Evolutionary conservation across 164 flowering plant species (phyloP), one percentile per base, ranked within the genome.

Genomic region (Berberis thunbergii): DNA sequence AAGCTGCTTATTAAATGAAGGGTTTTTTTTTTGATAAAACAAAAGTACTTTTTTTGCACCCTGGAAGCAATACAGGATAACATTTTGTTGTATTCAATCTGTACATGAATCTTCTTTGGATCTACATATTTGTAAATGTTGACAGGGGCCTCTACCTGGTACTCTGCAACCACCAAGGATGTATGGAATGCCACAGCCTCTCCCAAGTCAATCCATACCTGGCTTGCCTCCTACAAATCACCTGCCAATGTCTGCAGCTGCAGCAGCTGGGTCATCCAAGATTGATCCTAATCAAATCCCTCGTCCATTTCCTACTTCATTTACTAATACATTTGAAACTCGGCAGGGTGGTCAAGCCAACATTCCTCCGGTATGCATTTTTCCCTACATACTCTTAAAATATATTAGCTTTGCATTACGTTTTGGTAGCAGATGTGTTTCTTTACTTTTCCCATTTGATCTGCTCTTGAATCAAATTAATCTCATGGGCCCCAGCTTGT

Each of bases 281-380:
- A 87, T 95, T 77, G 99, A 95, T 77, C 97, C 96, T 45, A 83
- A 85, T 72, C 97, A 91, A 70, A 89, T 91, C 74, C 99, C 99
- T 6, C 82, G 97, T 69, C 96, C 97, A 11, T 64, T 82, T 60
- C 87, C 96, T 57, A 75, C 73, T 76, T 79, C 89, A 13, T 65
- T 87, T 6, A 77, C 77, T 39, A 68, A 79, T 13, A 1, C 86
- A 60, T 77, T 78, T 71, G 97, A 91, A 69, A 91, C 99, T 60
- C 99, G 96, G 63, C 91, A 79, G 54, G 76, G 80, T 63, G 88
- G 88, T 77, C 96, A 91, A 76, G 90, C 97, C 43, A 84, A 73
- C 57, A 76, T 76, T 61, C 97, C 99, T 10, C 99, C 99, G 77
- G 99, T 95, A 87, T 62, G 70, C n/a, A 64, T 11, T 45, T 54